These are phyloP conservation scores for Rhodotorula glutinis DNA, from an alignment of 1,284 basidiomycete genomes.

Conservation along the genomic window DNA sequence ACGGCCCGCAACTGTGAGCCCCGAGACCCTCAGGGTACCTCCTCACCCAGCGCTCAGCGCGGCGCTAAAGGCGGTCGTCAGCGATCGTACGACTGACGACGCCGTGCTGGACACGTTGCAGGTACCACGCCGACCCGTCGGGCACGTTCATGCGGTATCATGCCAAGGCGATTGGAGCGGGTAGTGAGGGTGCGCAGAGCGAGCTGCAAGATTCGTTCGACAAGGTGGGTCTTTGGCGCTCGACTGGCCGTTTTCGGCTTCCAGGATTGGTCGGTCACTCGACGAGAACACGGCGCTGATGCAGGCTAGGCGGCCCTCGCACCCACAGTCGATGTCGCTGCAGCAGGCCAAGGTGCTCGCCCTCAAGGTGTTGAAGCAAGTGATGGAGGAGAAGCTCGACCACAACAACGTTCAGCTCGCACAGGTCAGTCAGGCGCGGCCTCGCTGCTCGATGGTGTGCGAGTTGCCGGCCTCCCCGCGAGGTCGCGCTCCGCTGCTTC, in stretches of 20 bases:
- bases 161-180: conserved; percentile 97
- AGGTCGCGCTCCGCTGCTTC: too few relatives aligned
- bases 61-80: background rate
- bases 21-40: background rate
- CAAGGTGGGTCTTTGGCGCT: conserved; percentile 61
- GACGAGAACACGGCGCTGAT: too few relatives aligned
- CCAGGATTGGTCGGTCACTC: too few relatives aligned
- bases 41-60: background rate
- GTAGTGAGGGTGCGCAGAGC: conserved; percentile 95
- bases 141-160: conserved; percentile 96
- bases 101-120: conserved; percentile 45
- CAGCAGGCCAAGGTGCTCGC: conserved; percentile 82
- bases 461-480: background rate
- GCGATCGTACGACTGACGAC: background rate
- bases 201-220: conserved; percentile 97
- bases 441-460: background rate
- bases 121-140: conserved; percentile 98
- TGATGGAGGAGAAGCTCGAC: conserved; percentile 99
- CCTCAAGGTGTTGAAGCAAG: conserved; percentile 90
- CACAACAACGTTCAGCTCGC: conserved; percentile 98
- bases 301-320: background rate
- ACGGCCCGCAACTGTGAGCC: conserved; percentile 86
- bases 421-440: conserved; percentile 59
- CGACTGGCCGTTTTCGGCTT: background rate
- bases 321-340: conserved; percentile 78